Evolutionary conservation across 768 basidiomycete species (phyloP).

Genomic region (Lactarius trivialis): DNA sequence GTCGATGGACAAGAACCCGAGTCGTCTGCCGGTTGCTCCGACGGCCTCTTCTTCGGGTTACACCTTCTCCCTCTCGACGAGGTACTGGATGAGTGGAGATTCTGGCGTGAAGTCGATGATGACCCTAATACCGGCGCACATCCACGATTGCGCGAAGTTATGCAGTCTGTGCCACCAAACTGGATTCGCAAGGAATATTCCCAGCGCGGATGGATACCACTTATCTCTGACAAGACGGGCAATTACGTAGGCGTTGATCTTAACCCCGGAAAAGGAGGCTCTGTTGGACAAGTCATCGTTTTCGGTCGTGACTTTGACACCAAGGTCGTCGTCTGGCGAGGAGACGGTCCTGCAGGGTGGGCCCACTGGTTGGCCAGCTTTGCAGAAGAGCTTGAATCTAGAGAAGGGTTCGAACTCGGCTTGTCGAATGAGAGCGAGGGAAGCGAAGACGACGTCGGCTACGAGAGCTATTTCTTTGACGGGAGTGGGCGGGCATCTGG

Average conservation of each 20-base stretch:
- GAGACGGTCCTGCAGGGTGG: conserved; percentile 90
- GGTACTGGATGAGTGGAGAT: conserved; percentile 91
- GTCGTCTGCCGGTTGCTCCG: conserved; percentile 77
- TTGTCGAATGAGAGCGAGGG: conserved; percentile 48
- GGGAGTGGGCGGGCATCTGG: conserved; percentile 71
- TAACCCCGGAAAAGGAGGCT: conserved; percentile 71
- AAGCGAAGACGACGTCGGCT: conserved; percentile 80
- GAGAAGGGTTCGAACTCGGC: conserved; percentile 84
- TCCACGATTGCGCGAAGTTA: conserved; percentile 56
- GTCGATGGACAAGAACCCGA: conserved; percentile 94
- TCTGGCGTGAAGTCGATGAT: conserved; percentile 91
- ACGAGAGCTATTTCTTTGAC: conserved; percentile 82
- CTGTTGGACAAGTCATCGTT: conserved; percentile 88
- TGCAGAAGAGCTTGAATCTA: conserved; percentile 85
- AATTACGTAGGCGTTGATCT: conserved; percentile 97
- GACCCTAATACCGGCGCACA: conserved; percentile 86
- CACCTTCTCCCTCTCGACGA: conserved; percentile 89
- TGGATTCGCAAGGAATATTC: conserved; percentile 92
- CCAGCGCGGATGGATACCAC: conserved; percentile 92
- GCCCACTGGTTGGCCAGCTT: conserved; percentile 89
- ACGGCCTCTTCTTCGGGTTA: conserved; percentile 94
- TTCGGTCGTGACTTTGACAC: conserved; percentile 99
- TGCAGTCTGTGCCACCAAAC: conserved; percentile 84
- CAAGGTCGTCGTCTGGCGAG: conserved; percentile 91
- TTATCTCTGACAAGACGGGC: conserved; percentile 87